Evolutionary conservation across 2,329 filamentous ascomycete species (phyloP), one percentile per base, ranked within the genome.

Genomic region (Ramularia endophylla): DNA sequence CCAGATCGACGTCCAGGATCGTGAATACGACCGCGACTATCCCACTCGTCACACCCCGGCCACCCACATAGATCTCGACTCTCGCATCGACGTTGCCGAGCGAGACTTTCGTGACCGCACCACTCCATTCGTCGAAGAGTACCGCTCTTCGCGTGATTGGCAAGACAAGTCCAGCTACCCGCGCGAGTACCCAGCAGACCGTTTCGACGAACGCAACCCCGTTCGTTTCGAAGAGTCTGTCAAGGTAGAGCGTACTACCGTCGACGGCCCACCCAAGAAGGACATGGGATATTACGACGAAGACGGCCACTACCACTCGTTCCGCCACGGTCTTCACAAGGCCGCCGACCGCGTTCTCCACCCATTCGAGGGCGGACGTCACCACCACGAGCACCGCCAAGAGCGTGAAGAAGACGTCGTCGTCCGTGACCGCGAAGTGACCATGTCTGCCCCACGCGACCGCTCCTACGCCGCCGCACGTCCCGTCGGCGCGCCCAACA

Each of bases 221-320:
- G 57, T 59, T 31, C 55, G 59, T 36, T 60, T 60, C 52, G 56
- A 64, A 54, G 58, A 62, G 34, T 62, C 75, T 57, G 68, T 77
- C 58, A 69, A 69, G 62, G 69, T 74, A 66, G 60, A 69, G 62
- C 62, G 66, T 56, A 67, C 67, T 53, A 75, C 74, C 60, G 67
- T 72, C 60, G 73, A 77, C 60, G 59, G 66, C 53, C 64, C 68
- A 48, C 46, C 35, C 32, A 25, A 43, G 38, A 68, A 67, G 74
- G 80, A 81, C 62, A 85, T 85, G 81, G 81, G 81, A 74, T 85
- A 84, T 73, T 84, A 85, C 80, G 81, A 85, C 78, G 78, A 84
- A 71, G 80, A 85, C 66, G 81, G 81, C 63, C 75, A 84, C 57
- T 84, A 85, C 70, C 81, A 85, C 71, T 81, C 77, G 56, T 78